Evolutionary conservation across 768 basidiomycete species (phyloP).

Genomic region (Ramaria sp.): DNA sequence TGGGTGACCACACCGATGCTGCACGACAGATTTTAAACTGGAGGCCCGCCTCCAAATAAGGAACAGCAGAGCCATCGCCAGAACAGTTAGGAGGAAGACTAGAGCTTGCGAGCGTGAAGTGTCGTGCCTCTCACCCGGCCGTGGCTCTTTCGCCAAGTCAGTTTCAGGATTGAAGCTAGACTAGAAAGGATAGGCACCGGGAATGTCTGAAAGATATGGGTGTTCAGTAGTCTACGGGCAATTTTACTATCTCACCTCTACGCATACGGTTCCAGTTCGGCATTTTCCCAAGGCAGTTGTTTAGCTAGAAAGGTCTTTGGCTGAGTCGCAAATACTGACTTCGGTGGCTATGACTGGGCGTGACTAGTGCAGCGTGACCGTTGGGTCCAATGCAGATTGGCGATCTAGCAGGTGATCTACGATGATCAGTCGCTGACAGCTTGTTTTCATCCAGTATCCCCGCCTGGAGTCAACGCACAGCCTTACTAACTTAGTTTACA

Average conservation of each 20-base stretch:
- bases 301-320: too few relatives aligned
- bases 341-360: too few relatives aligned
- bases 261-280: not conserved
- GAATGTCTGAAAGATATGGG: not conserved
- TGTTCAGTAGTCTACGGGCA: not conserved
- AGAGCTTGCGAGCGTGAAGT: not conserved
- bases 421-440: too few relatives aligned
- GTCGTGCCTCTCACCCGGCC: not conserved
- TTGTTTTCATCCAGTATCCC: too few relatives aligned
- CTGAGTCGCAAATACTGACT: too few relatives aligned
- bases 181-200: not conserved
- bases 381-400: too few relatives aligned
- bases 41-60: slow-evolving; percentile 1
- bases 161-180: not conserved
- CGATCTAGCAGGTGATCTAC: too few relatives aligned
- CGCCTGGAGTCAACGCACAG: too few relatives aligned
- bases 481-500: too few relatives aligned
- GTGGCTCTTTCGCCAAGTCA: not conserved
- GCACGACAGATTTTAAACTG: not conserved
- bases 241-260: not conserved
- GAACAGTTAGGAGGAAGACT: not conserved
- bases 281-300: not conserved
- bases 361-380: too few relatives aligned
- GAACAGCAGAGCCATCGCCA: not conserved
- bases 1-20: not conserved